Conservation (phyloP, 2,329 filamentous ascomycete genomes). For the Periconia macrospinosa region DNA sequence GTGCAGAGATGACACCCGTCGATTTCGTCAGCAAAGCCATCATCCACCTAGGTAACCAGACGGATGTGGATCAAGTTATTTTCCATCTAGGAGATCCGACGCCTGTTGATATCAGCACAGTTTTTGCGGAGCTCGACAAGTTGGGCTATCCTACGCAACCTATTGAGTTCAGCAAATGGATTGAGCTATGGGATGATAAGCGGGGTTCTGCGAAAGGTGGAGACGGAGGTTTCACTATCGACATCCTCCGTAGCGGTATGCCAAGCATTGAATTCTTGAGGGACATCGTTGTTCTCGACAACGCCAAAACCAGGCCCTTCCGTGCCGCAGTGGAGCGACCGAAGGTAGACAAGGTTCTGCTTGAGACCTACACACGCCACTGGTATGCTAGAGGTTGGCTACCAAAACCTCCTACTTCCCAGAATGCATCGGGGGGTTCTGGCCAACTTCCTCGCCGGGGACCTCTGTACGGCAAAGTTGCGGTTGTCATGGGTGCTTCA, state of each 20-base stretch:
- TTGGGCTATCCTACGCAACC: conserved; percentile 72
- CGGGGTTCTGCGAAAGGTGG: conserved; percentile 65
- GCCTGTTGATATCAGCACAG: conserved; percentile 65
- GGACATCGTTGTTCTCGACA: conserved; percentile 73
- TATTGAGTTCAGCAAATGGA: conserved; percentile 73
- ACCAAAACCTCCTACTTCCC: conserved; percentile 60
- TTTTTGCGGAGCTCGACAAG: conserved; percentile 66
- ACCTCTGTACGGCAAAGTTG: conserved; percentile 68
- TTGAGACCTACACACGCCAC: conserved; percentile 77
- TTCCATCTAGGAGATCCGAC: conserved; percentile 76
- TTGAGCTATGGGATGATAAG: conserved; percentile 71
- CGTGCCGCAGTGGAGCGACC: conserved; percentile 63
- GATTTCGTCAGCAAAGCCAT: conserved; percentile 79
- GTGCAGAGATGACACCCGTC: conserved; percentile 81
- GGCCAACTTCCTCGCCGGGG: conserved; percentile 54
- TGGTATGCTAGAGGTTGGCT: conserved; percentile 83
- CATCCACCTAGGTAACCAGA: conserved; percentile 67
- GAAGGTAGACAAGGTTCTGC: conserved; percentile 68
- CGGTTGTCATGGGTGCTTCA: conserved; percentile 76
- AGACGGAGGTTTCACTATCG: conserved; percentile 73
- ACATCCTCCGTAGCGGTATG: conserved; percentile 80
- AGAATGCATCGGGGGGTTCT: conserved; percentile 49
- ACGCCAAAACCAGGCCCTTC: conserved; percentile 66
- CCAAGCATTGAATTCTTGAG: conserved; percentile 71
- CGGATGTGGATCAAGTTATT: conserved; percentile 62